These are phyloP conservation scores for Juncus inflexus DNA, from an alignment of 176 grass and related monocot species.

Conservation along the genomic window DNA sequence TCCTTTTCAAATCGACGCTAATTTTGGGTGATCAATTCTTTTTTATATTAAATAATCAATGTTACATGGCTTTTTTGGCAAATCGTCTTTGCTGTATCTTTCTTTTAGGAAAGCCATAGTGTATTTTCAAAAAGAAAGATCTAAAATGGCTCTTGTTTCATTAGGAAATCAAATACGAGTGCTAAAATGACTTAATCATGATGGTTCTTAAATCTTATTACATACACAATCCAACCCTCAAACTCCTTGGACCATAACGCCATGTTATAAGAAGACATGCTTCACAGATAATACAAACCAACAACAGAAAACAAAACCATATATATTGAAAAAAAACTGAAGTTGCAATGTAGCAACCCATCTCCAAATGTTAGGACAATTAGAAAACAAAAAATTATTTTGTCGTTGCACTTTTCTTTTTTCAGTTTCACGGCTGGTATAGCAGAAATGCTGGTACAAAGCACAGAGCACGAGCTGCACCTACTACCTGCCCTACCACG, in stretches of 20 bases:
- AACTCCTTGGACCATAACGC: too few relatives aligned
- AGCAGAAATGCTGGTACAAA: constrained; percentile 81
- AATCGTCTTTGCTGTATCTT: not conserved
- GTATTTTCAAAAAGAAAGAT: not conserved
- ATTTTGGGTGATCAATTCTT: constrained; percentile 67
- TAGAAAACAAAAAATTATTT: not conserved
- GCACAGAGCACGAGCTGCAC: constrained; percentile 57
- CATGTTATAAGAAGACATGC: too few relatives aligned
- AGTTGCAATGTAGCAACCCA: not conserved
- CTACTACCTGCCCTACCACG: constrained; percentile 67
- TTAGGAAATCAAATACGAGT: not conserved
- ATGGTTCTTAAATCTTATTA: too few relatives aligned
- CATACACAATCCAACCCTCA: too few relatives aligned
- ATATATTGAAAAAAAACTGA: not conserved
- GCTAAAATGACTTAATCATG: too few relatives aligned
- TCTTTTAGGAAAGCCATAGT: constrained; percentile 7
- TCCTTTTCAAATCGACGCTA: constrained; percentile 97
- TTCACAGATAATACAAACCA: too few relatives aligned
- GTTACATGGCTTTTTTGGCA: not conserved
- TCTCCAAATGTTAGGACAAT: too few relatives aligned
- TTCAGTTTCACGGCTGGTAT: constrained; percentile 80
- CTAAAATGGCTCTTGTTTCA: not conserved
- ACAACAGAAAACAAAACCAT: not conserved
- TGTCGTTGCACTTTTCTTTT: not conserved
- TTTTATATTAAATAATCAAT: not conserved